Conservation (phyloP, 148 eudicot genomes). For the Nepenthes gracilis region DNA sequence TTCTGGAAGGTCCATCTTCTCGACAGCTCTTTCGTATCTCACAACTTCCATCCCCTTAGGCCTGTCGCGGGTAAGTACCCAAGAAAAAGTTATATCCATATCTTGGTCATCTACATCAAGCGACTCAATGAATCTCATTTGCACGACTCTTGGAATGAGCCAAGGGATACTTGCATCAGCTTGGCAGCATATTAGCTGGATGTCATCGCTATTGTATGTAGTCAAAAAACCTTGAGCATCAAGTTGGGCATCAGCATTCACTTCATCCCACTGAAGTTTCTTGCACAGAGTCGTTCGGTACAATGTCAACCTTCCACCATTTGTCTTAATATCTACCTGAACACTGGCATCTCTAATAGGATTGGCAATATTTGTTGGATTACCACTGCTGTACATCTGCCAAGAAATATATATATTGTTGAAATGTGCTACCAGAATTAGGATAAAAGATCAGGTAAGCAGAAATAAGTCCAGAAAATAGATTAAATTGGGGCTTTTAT, state of each 20-base stretch:
- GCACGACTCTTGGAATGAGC: slow-evolving; percentile 83
- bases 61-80: slow-evolving; percentile 79
- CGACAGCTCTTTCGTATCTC: slow-evolving; percentile 56
- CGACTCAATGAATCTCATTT: slow-evolving; percentile 44
- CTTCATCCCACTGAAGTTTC: slow-evolving; percentile 49
- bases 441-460: background rate
- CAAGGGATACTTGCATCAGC: slow-evolving; percentile 87
- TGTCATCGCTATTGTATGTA: slow-evolving; percentile 56
- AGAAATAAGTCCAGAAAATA: background rate
- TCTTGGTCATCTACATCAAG: slow-evolving; percentile 22
- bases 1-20: slow-evolving; percentile 39
- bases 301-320: slow-evolving; percentile 69
- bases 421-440: background rate
- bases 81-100: slow-evolving; percentile 60
- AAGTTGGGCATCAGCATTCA: slow-evolving; percentile 28
- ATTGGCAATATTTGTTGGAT: slow-evolving; percentile 93
- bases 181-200: slow-evolving; percentile 87
- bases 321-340: slow-evolving; percentile 78
- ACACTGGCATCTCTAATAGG: slow-evolving; percentile 89
- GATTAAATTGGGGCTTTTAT: too few species aligned
- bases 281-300: slow-evolving; percentile 79
- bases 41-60: slow-evolving; percentile 95
- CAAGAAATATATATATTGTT: slow-evolving; percentile 4
- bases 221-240: slow-evolving; percentile 58
- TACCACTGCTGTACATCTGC: slow-evolving; percentile 99